phyloP scores from a whole-genome alignment of 768 basidiomycete species.

The Termitomyces sp. region DNA sequence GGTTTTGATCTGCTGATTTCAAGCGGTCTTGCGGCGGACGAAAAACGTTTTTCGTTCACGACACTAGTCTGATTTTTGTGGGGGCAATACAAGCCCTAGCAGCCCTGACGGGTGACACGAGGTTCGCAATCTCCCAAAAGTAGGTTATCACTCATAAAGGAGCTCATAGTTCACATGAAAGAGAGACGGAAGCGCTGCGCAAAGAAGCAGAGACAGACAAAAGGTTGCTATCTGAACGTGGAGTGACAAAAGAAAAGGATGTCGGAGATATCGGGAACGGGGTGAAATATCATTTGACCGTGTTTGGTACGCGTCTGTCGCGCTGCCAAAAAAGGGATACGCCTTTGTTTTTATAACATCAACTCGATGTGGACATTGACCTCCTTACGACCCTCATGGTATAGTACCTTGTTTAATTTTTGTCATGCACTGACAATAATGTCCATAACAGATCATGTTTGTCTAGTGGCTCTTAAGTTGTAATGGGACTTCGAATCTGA shows the following conservation, averaged over 20 bases:
- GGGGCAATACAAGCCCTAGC: not conserved
- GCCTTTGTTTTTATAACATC: slow-evolving; percentile 8
- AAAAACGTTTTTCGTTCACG: slow-evolving; percentile 1
- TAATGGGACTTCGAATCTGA: not conserved
- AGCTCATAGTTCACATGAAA: not conserved
- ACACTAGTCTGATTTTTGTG: not conserved
- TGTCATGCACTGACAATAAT: not conserved
- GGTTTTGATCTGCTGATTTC: not conserved
- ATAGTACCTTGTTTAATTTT: slow-evolving; percentile 2
- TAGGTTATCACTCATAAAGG: not conserved
- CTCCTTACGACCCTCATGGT: slow-evolving; percentile 6
- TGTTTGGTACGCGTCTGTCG: slow-evolving; percentile 16
- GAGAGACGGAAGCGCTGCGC: too few relatives aligned
- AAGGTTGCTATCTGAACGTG: not conserved
- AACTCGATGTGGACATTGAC: slow-evolving; percentile 3
- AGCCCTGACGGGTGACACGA: not conserved
- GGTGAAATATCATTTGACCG: slow-evolving; percentile 8
- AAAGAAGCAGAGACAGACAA: not conserved
- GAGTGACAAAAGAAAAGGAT: not conserved
- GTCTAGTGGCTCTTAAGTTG: not conserved
- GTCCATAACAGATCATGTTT: slow-evolving; percentile 5
- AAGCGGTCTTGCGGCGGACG: not conserved
- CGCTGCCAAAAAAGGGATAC: slow-evolving; percentile 11
- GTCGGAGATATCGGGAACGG: not conserved
- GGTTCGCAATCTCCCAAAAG: not conserved